A percentile compares a stretch with the other conserved stretches of the same genome.
phyloP scores from a whole-genome alignment of 345 rosid species.

The Laguncularia racemosa region DNA sequence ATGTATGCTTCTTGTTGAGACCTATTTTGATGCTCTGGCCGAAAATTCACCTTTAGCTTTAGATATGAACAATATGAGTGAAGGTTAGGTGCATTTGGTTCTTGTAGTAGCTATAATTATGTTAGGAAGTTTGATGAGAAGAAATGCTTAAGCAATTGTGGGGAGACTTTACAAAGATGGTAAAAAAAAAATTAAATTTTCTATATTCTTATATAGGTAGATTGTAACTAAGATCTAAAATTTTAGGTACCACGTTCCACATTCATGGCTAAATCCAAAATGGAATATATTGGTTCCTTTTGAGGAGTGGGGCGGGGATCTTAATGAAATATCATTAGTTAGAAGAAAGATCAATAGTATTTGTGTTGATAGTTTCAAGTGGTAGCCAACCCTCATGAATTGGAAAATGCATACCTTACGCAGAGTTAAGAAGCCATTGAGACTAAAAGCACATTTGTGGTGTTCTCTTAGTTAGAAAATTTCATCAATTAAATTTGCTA shows the following conservation, averaged over 20 bases:
- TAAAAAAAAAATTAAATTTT: slow-evolving; percentile 15
- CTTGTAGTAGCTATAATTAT: slow-evolving; percentile 56
- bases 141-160: slow-evolving; percentile 74
- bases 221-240: not conserved
- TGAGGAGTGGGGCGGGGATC: slow-evolving; percentile 98
- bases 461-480: slow-evolving; percentile 87
- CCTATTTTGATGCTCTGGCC: slow-evolving; percentile 78
- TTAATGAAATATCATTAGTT: slow-evolving; percentile 65
- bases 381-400: slow-evolving; percentile 84
- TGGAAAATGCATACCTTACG: slow-evolving; percentile 71
- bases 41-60: slow-evolving; percentile 80
- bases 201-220: not conserved
- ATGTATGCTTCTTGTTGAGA: slow-evolving; percentile 33
- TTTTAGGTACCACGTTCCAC: slow-evolving; percentile 84
- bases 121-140: slow-evolving; percentile 64
- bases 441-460: slow-evolving; percentile 74
- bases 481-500: slow-evolving; percentile 78
- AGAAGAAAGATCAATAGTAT: slow-evolving; percentile 76
- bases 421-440: slow-evolving; percentile 61
- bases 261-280: slow-evolving; percentile 79
- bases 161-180: slow-evolving; percentile 96
- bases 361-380: slow-evolving; percentile 77
- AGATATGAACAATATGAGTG: slow-evolving; percentile 95
- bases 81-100: slow-evolving; percentile 80
- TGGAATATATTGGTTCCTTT: slow-evolving; percentile 85